Evolutionary conservation across 352 stramenopile species (phyloP).

Genomic region (Albugo laibachii): DNA sequence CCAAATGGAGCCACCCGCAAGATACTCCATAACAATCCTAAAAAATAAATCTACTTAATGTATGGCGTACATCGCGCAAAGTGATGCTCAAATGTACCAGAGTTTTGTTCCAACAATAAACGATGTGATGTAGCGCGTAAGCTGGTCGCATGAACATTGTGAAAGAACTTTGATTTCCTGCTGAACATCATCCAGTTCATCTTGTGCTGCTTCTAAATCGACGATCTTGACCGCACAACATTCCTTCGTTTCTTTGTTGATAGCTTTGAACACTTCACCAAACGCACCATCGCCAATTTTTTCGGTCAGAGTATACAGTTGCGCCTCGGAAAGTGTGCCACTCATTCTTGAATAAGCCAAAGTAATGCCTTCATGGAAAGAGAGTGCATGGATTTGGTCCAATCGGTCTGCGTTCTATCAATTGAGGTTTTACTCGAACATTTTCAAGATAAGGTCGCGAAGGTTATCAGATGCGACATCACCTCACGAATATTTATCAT

Average conservation of each 20-base stretch:
- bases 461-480: too few relatives aligned
- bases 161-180: conserved; percentile 83
- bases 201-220: conserved; percentile 58
- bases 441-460: too few relatives aligned
- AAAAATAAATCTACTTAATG: conserved; percentile 1
- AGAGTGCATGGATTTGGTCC: too few relatives aligned
- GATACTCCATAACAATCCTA: conserved; percentile 90
- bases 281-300: conserved; percentile 69
- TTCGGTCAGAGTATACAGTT: conserved; percentile 45
- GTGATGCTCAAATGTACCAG: conserved; percentile 15
- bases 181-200: conserved; percentile 77
- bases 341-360: too few relatives aligned
- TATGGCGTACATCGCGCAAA: background rate
- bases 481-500: too few relatives aligned
- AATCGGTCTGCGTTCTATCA: too few relatives aligned
- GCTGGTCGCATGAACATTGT: conserved; percentile 74
- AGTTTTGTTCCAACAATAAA: conserved; percentile 71
- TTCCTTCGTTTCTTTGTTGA: conserved; percentile 45
- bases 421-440: too few relatives aligned
- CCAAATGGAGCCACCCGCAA: conserved; percentile 80
- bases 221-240: conserved; percentile 73
- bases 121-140: conserved; percentile 78
- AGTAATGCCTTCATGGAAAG: too few relatives aligned
- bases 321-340: too few relatives aligned
- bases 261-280: conserved; percentile 56